Base-by-base conservation (phyloP, 345 rosid species). In the Citrus glauca region DNA sequence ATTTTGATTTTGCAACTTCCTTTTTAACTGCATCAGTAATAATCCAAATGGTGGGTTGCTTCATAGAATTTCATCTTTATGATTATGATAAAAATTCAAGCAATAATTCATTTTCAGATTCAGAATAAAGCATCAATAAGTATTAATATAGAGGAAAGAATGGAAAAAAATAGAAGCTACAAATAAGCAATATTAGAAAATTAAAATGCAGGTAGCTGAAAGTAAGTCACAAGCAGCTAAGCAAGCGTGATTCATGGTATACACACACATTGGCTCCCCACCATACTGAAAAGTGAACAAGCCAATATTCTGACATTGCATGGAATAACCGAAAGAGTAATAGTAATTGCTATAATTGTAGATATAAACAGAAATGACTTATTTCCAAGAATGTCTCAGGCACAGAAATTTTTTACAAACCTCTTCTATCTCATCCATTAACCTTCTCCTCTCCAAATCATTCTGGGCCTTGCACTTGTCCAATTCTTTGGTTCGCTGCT, bases 11-110 rank as follows among this genome's bases (percentile, higher is more conserved):
- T 53, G 69, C 81, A 69, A 60, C 65, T 48, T 60, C 68, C 19
- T 57, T 82, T 78, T 82, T 63, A 28, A 40, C 84, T 78, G 82
- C 66, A 82, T 70, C 42, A 71, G 61, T 28, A 19, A 72, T 45
- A 40, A 71, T 72, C 70, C 30, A 57, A 32, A 56, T 48, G 9
- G 48, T 50, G 30, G 56, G 56, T 69, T 66, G 35, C 17, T 27
- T 66, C 6, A 69, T 5, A 32, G 50, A 78, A 61, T 24, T 13
- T 37, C 2, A 30, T 74, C 9, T n/a, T 59, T 48, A 50, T 48
- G 9, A 32, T 57, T 32, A 48, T 69, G 20, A 37, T 27, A 77
- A 69, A 19, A 25, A 22, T 42, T 27, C 32, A 71, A 50, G 40
- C 4, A 1, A 19, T 24, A 66, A 45, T 14, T 9, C 14, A 45